phyloP scores from a whole-genome alignment of 441 rosid species.

The Breynia disticha region DNA sequence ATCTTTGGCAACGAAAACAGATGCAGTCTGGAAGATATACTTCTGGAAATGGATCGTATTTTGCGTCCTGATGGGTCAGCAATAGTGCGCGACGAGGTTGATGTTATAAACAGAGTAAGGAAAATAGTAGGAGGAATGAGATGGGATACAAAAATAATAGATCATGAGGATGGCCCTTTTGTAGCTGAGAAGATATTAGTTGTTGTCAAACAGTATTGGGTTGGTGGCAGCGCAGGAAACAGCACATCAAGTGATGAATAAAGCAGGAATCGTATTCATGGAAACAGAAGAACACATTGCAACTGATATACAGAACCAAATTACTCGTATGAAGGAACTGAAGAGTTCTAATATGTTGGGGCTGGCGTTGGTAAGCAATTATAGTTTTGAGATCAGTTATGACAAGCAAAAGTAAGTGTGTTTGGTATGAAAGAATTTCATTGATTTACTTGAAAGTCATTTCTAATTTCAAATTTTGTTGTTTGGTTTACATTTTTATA shows the following conservation, averaged over 20 bases:
- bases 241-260: slow-evolving; percentile 32
- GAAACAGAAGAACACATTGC: not conserved
- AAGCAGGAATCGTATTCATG: not conserved
- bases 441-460: too few relatives aligned
- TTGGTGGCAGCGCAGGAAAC: slow-evolving; percentile 45
- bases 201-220: slow-evolving; percentile 84
- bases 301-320: not conserved
- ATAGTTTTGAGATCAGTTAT: too few relatives aligned
- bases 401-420: too few relatives aligned
- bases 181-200: slow-evolving; percentile 72
- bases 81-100: slow-evolving; percentile 70
- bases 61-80: slow-evolving; percentile 87
- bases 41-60: slow-evolving; percentile 83
- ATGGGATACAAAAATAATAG: slow-evolving; percentile 81
- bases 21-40: slow-evolving; percentile 74
- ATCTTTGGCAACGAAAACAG: slow-evolving; percentile 25
- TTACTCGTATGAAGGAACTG: too few relatives aligned
- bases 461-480: too few relatives aligned
- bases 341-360: too few relatives aligned
- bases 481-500: too few relatives aligned
- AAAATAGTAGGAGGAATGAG: slow-evolving; percentile 68
- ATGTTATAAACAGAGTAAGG: slow-evolving; percentile 55
- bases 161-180: slow-evolving; percentile 95
- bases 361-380: too few relatives aligned
- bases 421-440: too few relatives aligned